Base-by-base conservation (phyloP, 73 alveolate species). In the Loxodes magnus region DNA sequence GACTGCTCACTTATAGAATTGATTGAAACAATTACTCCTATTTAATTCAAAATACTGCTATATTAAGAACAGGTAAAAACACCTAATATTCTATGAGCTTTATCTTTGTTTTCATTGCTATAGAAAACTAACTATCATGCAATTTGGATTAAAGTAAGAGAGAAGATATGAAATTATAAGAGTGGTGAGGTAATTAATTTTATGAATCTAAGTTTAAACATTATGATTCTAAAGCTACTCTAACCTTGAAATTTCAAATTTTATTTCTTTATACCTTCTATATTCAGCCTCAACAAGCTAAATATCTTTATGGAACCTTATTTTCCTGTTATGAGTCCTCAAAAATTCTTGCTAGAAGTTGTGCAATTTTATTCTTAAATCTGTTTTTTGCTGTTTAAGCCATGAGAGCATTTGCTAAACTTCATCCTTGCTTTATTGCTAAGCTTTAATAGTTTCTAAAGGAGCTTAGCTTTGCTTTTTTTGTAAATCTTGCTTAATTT, bases 221-320 rank as follows among this genome's bases (percentile, higher is more conserved):
- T n/a, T n/a, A n/a, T n/a, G n/a, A n/a, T n/a, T n/a, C n/a, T n/a
- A n/a, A n/a, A n/a, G n/a, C n/a, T n/a, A n/a, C n/a, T 79, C 93
- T 14, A 79, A 43, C 24, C 60, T 67, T 16, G 69, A 43, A 7
- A 79, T 73, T 44, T 79, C 93, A 16, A 33, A 49, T 56, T 86
- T 86, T 14, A 86, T 56, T 14, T 86, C 94, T 50, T 82, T 86
- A 55, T 86, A 86, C 19, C 76, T 38, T 54, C 77, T 80, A 56
- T 83, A 86, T 27, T 86, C 96, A 15, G 34, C 34, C 14, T 74
- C 84, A 1, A 86, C 94, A 1, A 94, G 96, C 10, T 74, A 71
- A 23, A 86, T 86, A 48, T 86, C 96, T 44, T 66, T 76, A 30
- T 84, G 93, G 55, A 66, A 84, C 49, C 87, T 60, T 9, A 84